Base-by-base conservation (phyloP, 2,329 filamentous ascomycete genomes). In the Fusarium sp. region DNA sequence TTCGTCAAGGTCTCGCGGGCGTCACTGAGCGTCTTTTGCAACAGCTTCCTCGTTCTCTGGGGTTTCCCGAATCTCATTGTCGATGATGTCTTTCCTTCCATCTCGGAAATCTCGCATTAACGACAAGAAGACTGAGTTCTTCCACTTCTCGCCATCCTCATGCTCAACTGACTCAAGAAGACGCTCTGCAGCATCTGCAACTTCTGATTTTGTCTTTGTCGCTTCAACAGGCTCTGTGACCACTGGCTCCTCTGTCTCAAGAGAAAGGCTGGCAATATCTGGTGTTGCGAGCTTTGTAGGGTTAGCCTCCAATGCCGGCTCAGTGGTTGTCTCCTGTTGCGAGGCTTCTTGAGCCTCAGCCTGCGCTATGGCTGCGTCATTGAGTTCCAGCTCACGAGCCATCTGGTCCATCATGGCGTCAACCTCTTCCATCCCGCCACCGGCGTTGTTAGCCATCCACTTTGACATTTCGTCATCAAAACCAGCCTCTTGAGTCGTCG, bases 41-140 rank as follows among this genome's bases (percentile, higher is more conserved):
- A 55, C 17, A 41, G 58, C 67, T 4, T 57, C 65, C 24, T 59
- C 74, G n/a, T 56, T 66, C 9, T 69, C 76, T 1, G 75, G 71
- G 2, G 77, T 83, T 47, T 81, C 80, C 11, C 79, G 79, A 33
- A 86, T 83, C 75, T 85, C 80, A 38, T 85, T 81, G 48, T 84
- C 81, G 18, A 85, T 74, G 54, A 86, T 84, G 26, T 85, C 84
- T 70, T 86, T 86, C 28, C 77, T 81, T 4, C 84, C 84, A 54
- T 86, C 84, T 14, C 83, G 80, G 51, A 86, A 85, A 62, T 86
- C 84, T 24, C 83, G 82, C 84, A 86, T 86, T 8, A 86, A 79
- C 1, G 82, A 82, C 13, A 86, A 77, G 47, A 86, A 86, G n/a
- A 81, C 78, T 0, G 84, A 86, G 49, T 86, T 84, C 70, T 84